Conservation (phyloP, 2,329 filamentous ascomycete genomes). For the Neonectria hederae region DNA sequence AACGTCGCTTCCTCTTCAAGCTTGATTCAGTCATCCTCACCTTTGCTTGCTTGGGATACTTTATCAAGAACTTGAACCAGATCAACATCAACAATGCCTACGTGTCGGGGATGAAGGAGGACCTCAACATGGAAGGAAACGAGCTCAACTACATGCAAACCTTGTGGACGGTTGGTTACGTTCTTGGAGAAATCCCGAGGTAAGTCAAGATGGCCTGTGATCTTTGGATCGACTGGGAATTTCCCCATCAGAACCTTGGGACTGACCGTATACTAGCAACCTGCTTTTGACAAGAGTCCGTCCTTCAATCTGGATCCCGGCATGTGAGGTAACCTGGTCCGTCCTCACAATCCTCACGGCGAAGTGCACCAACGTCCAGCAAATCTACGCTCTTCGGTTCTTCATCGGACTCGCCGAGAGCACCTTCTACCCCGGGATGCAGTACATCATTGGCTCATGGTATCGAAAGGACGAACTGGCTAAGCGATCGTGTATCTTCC, state of each 20-base stretch:
- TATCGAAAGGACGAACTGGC: constrained; percentile 54
- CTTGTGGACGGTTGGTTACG: constrained; percentile 68
- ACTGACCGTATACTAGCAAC: constrained; percentile 28
- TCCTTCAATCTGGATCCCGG: constrained; percentile 53
- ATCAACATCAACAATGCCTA: constrained; percentile 52
- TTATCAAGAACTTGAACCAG: constrained; percentile 52
- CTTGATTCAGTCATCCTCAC: constrained; percentile 53
- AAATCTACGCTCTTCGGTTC: constrained; percentile 53
- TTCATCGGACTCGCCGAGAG: constrained; percentile 53
- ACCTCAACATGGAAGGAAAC: constrained; percentile 55
- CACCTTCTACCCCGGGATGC: constrained; percentile 51
- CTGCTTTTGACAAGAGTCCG: constrained; percentile 51
- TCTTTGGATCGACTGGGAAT: not conserved
- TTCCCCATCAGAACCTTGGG: not conserved
- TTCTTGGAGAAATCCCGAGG: constrained; percentile 55
- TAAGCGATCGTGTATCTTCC: constrained; percentile 55
- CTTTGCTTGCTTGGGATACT: constrained; percentile 50
- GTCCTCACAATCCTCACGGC: constrained; percentile 49
- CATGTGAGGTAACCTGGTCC: constrained; percentile 47
- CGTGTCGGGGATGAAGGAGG: constrained; percentile 59
- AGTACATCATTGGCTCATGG: constrained; percentile 54
- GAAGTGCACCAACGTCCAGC: constrained; percentile 49
- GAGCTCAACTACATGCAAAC: constrained; percentile 62
- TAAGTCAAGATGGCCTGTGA: constrained; percentile 7
- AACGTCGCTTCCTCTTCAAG: constrained; percentile 54